Percentiles rank a stretch among this genome's conserved stretches.
phyloP scores from a whole-genome alignment of 352 stramenopile species.

The Phytopythium kandeliae region DNA sequence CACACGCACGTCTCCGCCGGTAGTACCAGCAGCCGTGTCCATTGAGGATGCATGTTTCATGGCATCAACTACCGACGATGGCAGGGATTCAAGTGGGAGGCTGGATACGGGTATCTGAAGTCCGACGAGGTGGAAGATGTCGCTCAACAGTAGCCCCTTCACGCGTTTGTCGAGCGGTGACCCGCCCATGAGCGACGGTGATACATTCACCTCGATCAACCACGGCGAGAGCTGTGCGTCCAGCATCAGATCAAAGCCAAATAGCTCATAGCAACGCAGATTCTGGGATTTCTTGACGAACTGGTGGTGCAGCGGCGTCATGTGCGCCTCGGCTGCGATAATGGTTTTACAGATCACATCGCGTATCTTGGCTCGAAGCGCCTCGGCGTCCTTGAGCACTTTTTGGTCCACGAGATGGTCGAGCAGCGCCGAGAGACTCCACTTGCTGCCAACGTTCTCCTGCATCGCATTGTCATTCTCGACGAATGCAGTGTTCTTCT shows the following conservation, averaged over 20 bases:
- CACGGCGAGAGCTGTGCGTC: conserved; percentile 48
- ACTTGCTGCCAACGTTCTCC: conserved; percentile 58
- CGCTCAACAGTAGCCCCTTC: conserved; percentile 72
- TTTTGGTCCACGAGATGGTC: conserved; percentile 25
- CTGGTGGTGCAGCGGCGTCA: conserved; percentile 53
- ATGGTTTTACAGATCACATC: conserved; percentile 65
- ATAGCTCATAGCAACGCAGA: conserved; percentile 53
- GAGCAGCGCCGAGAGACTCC: conserved; percentile 54
- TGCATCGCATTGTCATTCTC: conserved; percentile 39
- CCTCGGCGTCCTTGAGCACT: conserved; percentile 26
- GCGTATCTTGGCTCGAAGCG: conserved; percentile 33
- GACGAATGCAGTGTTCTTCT: conserved; percentile 49
- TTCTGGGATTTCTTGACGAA: conserved; percentile 36
- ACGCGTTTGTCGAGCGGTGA: conserved; percentile 66
- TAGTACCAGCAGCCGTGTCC: background rate
- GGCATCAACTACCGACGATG: conserved; percentile 7
- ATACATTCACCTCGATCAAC: conserved; percentile 78
- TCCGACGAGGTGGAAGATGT: conserved; percentile 78
- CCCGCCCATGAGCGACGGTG: conserved; percentile 71
- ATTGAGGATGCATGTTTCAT: background rate
- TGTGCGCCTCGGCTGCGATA: conserved; percentile 59
- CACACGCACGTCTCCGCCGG: background rate
- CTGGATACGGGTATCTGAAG: conserved; percentile 33
- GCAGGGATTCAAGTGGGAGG: conserved; percentile 21
- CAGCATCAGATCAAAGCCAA: conserved; percentile 75